phyloP scores from a whole-genome alignment of 2,329 filamentous ascomycete genomes.

The Pseudogymnoascus sp. region DNA sequence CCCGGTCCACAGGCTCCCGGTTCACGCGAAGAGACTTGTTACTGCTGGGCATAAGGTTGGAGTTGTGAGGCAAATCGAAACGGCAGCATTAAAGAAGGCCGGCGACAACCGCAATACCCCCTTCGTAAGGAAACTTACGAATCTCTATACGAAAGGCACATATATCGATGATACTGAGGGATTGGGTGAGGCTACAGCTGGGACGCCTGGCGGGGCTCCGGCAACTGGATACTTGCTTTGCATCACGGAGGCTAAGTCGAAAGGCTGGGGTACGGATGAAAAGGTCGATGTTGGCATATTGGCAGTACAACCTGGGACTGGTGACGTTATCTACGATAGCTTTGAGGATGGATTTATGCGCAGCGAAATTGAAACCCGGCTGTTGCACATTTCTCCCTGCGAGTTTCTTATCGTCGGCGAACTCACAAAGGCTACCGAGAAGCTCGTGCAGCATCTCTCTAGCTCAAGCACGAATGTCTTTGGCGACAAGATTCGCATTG shows the following conservation, averaged over 20 bases:
- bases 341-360: slow-evolving; percentile 98
- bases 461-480: slow-evolving; percentile 88
- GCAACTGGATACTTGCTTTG: slow-evolving; percentile 86
- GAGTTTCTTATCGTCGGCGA: slow-evolving; percentile 92
- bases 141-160: slow-evolving; percentile 95
- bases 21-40: slow-evolving; percentile 90
- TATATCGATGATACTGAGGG: slow-evolving; percentile 93
- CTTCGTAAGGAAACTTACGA: slow-evolving; percentile 88
- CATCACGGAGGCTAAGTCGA: slow-evolving; percentile 77
- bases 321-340: slow-evolving; percentile 90
- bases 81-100: slow-evolving; percentile 88
- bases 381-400: slow-evolving; percentile 91
- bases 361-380: slow-evolving; percentile 88
- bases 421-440: slow-evolving; percentile 84
- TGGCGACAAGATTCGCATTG: slow-evolving; percentile 81
- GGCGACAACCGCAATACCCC: slow-evolving; percentile 91
- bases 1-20: slow-evolving; percentile 81
- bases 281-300: slow-evolving; percentile 88
- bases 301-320: slow-evolving; percentile 90
- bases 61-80: slow-evolving; percentile 89
- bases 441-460: slow-evolving; percentile 83
- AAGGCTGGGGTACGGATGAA: slow-evolving; percentile 79
- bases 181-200: slow-evolving; percentile 50
- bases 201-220: slow-evolving; percentile 52
- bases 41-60: slow-evolving; percentile 93